Evolutionary conservation across 495 filamentous ascomycete genomes (phyloP).

Genomic region (Penicillium cataractarum): DNA sequence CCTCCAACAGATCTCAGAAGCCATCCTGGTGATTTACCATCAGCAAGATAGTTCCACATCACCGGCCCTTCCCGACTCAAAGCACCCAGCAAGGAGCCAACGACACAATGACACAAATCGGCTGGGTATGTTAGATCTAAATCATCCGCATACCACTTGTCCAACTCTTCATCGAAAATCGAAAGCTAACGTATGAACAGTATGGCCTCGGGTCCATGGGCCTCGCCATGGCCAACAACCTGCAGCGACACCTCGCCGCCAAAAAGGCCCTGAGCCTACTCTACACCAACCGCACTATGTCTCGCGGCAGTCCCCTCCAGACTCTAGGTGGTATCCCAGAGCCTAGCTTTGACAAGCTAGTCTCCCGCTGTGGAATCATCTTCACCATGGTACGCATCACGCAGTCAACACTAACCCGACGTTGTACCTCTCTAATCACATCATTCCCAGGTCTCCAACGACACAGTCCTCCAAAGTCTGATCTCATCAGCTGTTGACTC

Average conservation of each 20-base stretch:
- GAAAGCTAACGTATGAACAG: slow-evolving; percentile 26
- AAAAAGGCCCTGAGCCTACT: slow-evolving; percentile 42
- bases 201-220: slow-evolving; percentile 55
- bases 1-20: background rate
- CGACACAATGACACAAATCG: slow-evolving; percentile 43
- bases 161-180: background rate
- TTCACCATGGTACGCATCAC: slow-evolving; percentile 45
- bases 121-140: slow-evolving; percentile 36
- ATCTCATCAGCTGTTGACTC: slow-evolving; percentile 37
- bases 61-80: background rate
- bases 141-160: background rate
- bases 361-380: slow-evolving; percentile 45
- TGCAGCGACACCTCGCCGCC: slow-evolving; percentile 47
- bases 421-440: background rate
- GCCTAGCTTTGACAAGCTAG: slow-evolving; percentile 39
- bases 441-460: slow-evolving; percentile 45
- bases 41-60: background rate
- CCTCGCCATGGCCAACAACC: slow-evolving; percentile 53
- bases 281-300: slow-evolving; percentile 51
- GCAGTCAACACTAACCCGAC: background rate
- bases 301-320: slow-evolving; percentile 42
- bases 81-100: background rate
- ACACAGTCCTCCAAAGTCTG: slow-evolving; percentile 42
- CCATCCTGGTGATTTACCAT: background rate
- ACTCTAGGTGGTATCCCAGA: slow-evolving; percentile 41